A percentile compares a stretch with the other conserved stretches of the same genome.
Evolutionary conservation across 2,329 filamentous ascomycete genomes (phyloP).

Genomic region (Beauveria sp.): DNA sequence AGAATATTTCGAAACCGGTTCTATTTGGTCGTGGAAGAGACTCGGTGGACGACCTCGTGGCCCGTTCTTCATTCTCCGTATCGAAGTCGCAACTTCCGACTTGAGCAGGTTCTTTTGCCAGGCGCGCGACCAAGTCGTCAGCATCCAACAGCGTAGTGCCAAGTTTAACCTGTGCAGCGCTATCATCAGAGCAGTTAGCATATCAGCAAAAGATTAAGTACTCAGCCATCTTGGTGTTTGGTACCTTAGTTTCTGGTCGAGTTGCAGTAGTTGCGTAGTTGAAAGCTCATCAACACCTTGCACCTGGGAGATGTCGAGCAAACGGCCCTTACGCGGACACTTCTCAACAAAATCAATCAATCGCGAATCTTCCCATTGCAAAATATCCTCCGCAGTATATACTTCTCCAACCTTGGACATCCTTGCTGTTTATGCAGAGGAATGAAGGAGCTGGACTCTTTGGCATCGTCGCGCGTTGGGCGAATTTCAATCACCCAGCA

Average conservation of each 20-base stretch:
- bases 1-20: not conserved
- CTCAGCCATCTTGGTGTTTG: not conserved
- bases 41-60: not conserved
- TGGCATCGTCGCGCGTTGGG: too few relatives aligned
- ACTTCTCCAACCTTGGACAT: too few relatives aligned
- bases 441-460: not conserved
- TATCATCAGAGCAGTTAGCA: not conserved
- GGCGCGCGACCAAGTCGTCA: not conserved
- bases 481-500: too few relatives aligned
- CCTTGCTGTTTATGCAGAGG: not conserved
- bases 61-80: not conserved
- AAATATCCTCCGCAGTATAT: not conserved
- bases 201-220: too few relatives aligned
- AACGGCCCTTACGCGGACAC: not conserved
- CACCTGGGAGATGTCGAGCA: not conserved
- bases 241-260: not conserved
- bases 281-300: not conserved
- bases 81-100: not conserved
- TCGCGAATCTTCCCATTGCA: not conserved
- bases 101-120: not conserved
- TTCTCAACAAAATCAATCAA: not conserved
- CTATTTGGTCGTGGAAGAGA: not conserved
- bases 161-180: not conserved
- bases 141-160: not conserved
- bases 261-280: not conserved